Evolutionary conservation across 345 rosid genomes (phyloP).

Genomic region (Orychophragmus violaceus): DNA sequence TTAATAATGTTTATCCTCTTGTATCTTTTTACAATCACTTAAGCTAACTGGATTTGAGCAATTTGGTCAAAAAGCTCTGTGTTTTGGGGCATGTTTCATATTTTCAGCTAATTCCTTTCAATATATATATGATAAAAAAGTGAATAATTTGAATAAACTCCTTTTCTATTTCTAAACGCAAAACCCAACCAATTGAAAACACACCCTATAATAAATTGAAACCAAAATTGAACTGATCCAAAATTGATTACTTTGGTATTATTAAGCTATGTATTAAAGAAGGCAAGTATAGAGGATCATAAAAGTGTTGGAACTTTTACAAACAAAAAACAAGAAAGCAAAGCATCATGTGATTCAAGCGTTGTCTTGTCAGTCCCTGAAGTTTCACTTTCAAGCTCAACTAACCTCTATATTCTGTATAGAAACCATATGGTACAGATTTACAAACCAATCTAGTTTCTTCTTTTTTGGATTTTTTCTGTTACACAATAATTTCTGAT

Average conservation of each 20-base stretch:
- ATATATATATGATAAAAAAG: too few relatives aligned
- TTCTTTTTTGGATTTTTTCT: constrained; percentile 6
- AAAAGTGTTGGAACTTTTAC: constrained; percentile 4
- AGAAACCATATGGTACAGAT: neutral
- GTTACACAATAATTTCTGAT: neutral
- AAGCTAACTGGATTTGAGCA: neutral
- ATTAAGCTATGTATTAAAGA: neutral
- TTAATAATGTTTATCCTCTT: neutral
- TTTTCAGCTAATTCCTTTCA: neutral
- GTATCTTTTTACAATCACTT: neutral
- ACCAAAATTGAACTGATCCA: neutral
- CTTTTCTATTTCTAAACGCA: neutral
- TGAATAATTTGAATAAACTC: neutral
- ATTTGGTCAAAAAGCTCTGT: neutral
- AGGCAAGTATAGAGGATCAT: neutral
- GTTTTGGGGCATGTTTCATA: neutral
- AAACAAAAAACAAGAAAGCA: constrained; percentile 18
- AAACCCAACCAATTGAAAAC: neutral
- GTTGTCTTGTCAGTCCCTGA: neutral
- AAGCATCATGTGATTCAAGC: constrained; percentile 21
- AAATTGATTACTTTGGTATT: neutral
- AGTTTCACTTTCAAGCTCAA: constrained; percentile 17
- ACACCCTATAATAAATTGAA: neutral
- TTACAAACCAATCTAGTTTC: constrained; percentile 9
- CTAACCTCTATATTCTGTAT: constrained; percentile 2